These are phyloP conservation scores for Linum usitatissimum DNA, from an alignment of 345 rosid species.

Conservation along the genomic window DNA sequence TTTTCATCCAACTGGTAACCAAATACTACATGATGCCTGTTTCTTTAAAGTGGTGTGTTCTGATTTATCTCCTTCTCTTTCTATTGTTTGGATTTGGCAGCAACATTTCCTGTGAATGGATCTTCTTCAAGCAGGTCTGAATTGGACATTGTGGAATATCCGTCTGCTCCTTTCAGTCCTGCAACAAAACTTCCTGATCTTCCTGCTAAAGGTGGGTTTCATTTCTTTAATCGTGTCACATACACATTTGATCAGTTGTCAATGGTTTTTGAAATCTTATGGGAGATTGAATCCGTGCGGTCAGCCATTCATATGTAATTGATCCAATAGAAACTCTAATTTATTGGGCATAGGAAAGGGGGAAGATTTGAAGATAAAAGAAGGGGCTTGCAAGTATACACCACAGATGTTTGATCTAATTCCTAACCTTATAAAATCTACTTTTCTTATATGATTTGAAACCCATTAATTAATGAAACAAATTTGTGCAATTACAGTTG, in stretches of 20 bases:
- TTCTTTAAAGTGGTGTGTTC: slow-evolving; percentile 8
- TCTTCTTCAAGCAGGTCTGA: slow-evolving; percentile 33
- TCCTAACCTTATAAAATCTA: slow-evolving; percentile 8
- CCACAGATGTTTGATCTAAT: slow-evolving; percentile 17
- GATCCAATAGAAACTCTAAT: neutral
- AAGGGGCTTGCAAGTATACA: slow-evolving; percentile 8
- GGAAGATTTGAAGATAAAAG: slow-evolving; percentile 12
- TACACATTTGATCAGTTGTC: no score
- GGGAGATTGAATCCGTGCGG: no score
- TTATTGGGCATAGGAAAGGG: neutral
- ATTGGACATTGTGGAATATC: slow-evolving; percentile 52
- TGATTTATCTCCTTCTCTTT: neutral
- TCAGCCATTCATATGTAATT: no score
- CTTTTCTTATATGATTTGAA: slow-evolving; percentile 5
- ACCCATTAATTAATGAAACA: neutral
- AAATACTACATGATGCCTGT: neutral
- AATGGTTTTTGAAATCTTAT: no score
- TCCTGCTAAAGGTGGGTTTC: slow-evolving; percentile 31
- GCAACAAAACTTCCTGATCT: slow-evolving; percentile 23
- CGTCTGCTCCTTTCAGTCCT: slow-evolving; percentile 21
- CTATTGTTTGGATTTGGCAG: slow-evolving; percentile 21
- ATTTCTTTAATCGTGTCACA: neutral
- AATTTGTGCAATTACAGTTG: slow-evolving; percentile 10
- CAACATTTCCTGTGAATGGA: slow-evolving; percentile 28
- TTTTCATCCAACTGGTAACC: slow-evolving; percentile 41